Evolutionary conservation across 2,329 filamentous ascomycete species (phyloP).

Genomic region (Fusarium temperatum): DNA sequence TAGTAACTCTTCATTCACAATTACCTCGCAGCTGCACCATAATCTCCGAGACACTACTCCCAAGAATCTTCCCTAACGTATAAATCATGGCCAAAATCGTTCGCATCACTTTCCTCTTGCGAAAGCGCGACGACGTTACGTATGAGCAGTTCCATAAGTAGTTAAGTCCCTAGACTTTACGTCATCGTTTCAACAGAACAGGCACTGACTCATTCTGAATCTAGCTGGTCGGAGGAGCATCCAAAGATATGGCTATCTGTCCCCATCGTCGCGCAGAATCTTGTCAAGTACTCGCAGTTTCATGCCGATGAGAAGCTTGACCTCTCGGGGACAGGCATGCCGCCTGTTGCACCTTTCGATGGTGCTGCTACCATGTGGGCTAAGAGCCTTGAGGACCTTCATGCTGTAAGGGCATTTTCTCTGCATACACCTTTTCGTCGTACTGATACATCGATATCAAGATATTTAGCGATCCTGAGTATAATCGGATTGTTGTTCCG

Average conservation of each 20-base stretch:
- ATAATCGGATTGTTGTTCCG: not conserved
- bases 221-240: not conserved
- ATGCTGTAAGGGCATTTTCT: not conserved
- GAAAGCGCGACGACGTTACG: not conserved
- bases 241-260: not conserved
- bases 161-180: not conserved
- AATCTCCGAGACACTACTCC: no score
- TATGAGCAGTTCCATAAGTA: not conserved
- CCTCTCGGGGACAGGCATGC: not conserved
- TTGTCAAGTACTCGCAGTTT: not conserved
- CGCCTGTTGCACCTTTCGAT: not conserved
- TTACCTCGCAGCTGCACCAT: no score
- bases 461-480: not conserved
- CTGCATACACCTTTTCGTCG: rapidly evolving
- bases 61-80: no score
- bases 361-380: not conserved
- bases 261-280: not conserved
- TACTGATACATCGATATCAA: rapidly evolving
- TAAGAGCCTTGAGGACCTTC: not conserved
- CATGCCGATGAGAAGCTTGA: not conserved
- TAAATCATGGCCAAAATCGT: not conserved
- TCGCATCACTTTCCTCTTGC: not conserved
- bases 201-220: not conserved
- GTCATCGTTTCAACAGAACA: not conserved
- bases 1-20: rapidly evolving